Conservation (phyloP, 352 stramenopile genomes). For the Aphanomyces euteiches region DNA sequence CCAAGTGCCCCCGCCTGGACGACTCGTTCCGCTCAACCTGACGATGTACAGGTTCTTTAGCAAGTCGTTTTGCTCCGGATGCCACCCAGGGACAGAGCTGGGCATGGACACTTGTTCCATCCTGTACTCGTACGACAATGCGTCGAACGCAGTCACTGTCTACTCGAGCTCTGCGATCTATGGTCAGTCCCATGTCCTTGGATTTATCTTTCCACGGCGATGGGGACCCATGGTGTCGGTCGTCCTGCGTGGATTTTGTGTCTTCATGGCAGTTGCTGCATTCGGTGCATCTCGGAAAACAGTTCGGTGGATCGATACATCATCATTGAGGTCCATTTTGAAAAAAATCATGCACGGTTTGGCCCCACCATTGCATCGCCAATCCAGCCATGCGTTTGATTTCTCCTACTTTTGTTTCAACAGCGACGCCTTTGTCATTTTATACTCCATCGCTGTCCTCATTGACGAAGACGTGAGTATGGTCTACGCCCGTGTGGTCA, state of each 20-base stretch:
- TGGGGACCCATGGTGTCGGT: not conserved
- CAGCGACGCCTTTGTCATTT: constrained; percentile 23
- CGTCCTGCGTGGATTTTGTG: not conserved
- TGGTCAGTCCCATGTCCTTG: constrained; percentile 1
- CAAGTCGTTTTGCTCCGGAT: constrained; percentile 21
- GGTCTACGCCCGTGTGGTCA: constrained; percentile 7
- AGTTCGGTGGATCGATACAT: not conserved
- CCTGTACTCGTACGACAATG: constrained; percentile 5
- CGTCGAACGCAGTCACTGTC: constrained; percentile 14
- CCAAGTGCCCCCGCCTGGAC: not conserved
- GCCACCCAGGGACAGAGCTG: constrained; percentile 17
- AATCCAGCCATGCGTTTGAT: constrained; percentile 19
- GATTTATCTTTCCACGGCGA: not conserved
- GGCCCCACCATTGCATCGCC: not conserved
- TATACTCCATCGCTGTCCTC: constrained; percentile 16
- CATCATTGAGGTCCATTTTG: not conserved
- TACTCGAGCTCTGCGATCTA: not conserved
- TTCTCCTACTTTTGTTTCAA: constrained; percentile 29
- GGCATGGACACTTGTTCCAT: constrained; percentile 21
- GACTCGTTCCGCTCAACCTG: not conserved
- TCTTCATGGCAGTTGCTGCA: not conserved
- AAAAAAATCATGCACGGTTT: not conserved
- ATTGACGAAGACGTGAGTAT: constrained; percentile 18
- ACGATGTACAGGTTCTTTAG: constrained; percentile 24
- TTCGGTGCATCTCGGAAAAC: constrained; percentile 6